Percentiles rank a stretch among this genome's conserved stretches.
Evolutionary conservation across 164 flowering plant species (phyloP).

Genomic region (Sextonia rubra): DNA sequence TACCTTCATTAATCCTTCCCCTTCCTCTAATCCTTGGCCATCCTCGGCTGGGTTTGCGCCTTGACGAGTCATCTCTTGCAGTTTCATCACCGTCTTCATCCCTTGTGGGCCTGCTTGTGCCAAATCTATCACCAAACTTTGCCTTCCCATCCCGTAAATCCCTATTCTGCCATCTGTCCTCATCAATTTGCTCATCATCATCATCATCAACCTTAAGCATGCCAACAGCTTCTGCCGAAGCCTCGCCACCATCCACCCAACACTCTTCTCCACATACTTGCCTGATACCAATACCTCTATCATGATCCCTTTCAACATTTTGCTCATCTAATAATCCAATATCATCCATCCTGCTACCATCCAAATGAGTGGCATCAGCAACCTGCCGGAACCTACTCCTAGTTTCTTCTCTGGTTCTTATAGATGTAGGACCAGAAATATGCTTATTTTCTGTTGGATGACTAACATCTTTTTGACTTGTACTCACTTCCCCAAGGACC

Average conservation of each 20-base stretch:
- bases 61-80: constrained; percentile 59
- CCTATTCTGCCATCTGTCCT: constrained; percentile 38
- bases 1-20: constrained; percentile 53
- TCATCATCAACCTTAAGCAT: constrained; percentile 35
- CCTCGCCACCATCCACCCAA: constrained; percentile 39
- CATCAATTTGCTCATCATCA: constrained; percentile 27
- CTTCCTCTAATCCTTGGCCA: constrained; percentile 51
- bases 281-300: constrained; percentile 27
- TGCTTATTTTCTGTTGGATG: constrained; percentile 43
- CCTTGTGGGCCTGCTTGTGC: constrained; percentile 22
- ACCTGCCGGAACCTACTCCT: constrained; percentile 54
- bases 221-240: constrained; percentile 34
- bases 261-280: constrained; percentile 35
- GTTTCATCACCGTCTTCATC: constrained; percentile 58
- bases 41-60: constrained; percentile 52
- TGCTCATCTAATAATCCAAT: constrained; percentile 44
- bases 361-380: constrained; percentile 43
- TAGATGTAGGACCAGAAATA: constrained; percentile 27
- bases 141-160: constrained; percentile 49
- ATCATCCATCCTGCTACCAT: constrained; percentile 36
- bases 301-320: constrained; percentile 41
- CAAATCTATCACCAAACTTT: constrained; percentile 33
- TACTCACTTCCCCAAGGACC: constrained; percentile 66
- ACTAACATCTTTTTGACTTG: constrained; percentile 53
- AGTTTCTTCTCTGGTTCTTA: constrained; percentile 66